Evolutionary conservation across 208 protist genomes (phyloP), one percentile per base, ranked within the genome.

Genomic region (Acanthamoeba culbertsoni): DNA sequence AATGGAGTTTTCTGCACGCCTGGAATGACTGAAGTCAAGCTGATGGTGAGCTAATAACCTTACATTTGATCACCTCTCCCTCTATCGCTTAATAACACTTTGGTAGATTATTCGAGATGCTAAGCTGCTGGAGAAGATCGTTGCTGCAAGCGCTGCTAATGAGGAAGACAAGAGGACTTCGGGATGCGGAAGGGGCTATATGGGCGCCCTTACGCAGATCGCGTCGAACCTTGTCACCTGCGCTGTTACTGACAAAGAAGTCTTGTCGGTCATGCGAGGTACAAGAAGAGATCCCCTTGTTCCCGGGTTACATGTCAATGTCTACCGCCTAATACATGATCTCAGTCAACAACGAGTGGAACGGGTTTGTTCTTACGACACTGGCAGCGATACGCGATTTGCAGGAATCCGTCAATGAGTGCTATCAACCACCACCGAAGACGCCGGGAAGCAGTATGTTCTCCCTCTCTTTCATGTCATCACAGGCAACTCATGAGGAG

Each of bases 201-300:
- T 84, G 73, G 73, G 73, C 28, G 73, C 73, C 26, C 7, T 84
- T 43, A 84, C 73, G 23, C 73, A 84, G 43, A 84, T 84, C 26
- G 10, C 73, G 8, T 84, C 43, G 4, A 33, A 37, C 28, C 18
- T 84, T 10, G 73, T 84, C 43, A 84, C 46, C 73, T 84, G 73
- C 35, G 73, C 73, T 2, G 37, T 33, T 3, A 48, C 12, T 26
- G 73, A 84, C 12, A n/a, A 48, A n/a, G 73, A 48, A 20, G 73
- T 84, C 28, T 43, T 37, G 43, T 12, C 26, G 6, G 73, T 20
- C 23, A 46, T 84, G 40, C 73, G 35, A 84, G 43, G 73, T 84
- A 18, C 40, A 26, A 31, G 33, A 5, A n/a, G 5, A 33, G 55
- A 63, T n/a, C 31, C 20, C 26, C 55, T 0, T 23, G 26, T n/a